A percentile compares a stretch with the other conserved stretches of the same genome.
These are phyloP conservation scores for Daldinia sp. DNA, from an alignment of 2,329 filamentous ascomycete species.

Conservation along the genomic window DNA sequence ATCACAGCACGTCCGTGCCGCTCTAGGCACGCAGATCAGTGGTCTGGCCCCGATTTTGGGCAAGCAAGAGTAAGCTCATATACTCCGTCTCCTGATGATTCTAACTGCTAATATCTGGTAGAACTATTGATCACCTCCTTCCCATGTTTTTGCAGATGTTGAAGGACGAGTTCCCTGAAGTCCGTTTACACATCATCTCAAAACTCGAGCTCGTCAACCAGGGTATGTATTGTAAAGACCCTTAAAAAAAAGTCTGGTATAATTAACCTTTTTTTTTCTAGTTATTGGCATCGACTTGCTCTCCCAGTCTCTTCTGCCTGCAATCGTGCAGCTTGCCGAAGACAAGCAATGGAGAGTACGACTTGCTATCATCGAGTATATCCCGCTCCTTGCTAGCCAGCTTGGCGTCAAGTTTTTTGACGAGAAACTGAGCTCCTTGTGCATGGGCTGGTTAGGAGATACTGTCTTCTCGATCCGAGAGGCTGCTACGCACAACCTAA, in stretches of 20 bases:
- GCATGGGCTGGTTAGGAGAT: conserved; percentile 98
- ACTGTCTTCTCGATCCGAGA: conserved; percentile 99
- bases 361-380: conserved; percentile 98
- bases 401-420: conserved; percentile 98
- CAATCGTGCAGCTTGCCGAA: conserved; percentile 96
- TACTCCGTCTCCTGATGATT: conserved; percentile 17
- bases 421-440: conserved; percentile 93
- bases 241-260: neutral
- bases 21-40: conserved; percentile 95
- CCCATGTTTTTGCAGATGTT: conserved; percentile 99
- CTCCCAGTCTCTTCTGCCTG: conserved; percentile 94
- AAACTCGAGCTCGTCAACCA: conserved; percentile 99
- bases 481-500: conserved; percentile 95
- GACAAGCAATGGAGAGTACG: conserved; percentile 99
- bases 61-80: conserved; percentile 84
- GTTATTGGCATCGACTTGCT: conserved; percentile 98
- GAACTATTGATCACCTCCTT: conserved; percentile 94
- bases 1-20: conserved; percentile 95
- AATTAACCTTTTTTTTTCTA: conserved; percentile 53
- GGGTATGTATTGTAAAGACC: conserved; percentile 63
- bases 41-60: conserved; percentile 95
- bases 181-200: conserved; percentile 99
- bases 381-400: conserved; percentile 93
- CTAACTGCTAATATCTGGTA: conserved; percentile 53
- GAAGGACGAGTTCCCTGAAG: conserved; percentile 98